phyloP scores from a whole-genome alignment of 495 filamentous ascomycete genomes.

The Penicillium ochrochloron region DNA sequence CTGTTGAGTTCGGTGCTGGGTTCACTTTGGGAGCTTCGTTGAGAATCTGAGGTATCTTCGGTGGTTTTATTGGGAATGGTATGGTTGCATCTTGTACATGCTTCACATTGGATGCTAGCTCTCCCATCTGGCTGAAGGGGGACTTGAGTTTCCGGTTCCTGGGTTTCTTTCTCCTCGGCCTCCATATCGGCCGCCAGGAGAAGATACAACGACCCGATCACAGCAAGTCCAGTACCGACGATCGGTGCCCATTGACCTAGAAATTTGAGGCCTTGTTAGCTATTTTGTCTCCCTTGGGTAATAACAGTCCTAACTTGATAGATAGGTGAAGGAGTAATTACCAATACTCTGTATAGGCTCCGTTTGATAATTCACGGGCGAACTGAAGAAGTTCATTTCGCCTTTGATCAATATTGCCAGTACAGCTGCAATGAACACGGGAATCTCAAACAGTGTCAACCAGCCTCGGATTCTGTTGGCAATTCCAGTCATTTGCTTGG shows the following conservation, averaged over 20 bases:
- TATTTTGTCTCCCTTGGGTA: conserved; percentile 6
- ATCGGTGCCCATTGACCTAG: conserved; percentile 61
- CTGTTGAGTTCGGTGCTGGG: not conserved
- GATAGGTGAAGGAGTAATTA: conserved; percentile 31
- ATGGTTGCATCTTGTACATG: conserved; percentile 19
- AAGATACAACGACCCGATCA: conserved; percentile 58
- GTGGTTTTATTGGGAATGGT: not conserved
- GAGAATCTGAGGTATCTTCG: not conserved
- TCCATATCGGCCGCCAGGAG: conserved; percentile 43
- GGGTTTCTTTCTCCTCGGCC: conserved; percentile 22
- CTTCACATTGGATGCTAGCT: not conserved
- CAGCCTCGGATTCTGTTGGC: conserved; percentile 47
- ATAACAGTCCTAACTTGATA: not conserved
- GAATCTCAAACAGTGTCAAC: conserved; percentile 54
- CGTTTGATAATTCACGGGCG: conserved; percentile 53
- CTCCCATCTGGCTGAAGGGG: not conserved
- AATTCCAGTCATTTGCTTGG: conserved; percentile 51
- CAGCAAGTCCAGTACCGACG: conserved; percentile 57
- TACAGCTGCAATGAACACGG: conserved; percentile 57
- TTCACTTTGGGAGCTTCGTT: not conserved
- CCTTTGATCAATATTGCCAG: conserved; percentile 59
- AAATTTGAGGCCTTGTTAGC: not conserved
- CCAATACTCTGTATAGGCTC: conserved; percentile 60
- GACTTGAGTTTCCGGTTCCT: not conserved
- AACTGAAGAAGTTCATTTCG: conserved; percentile 62